Evolutionary conservation across 805 yeast genomes (phyloP).

Genomic region (Starmerella cellae): DNA sequence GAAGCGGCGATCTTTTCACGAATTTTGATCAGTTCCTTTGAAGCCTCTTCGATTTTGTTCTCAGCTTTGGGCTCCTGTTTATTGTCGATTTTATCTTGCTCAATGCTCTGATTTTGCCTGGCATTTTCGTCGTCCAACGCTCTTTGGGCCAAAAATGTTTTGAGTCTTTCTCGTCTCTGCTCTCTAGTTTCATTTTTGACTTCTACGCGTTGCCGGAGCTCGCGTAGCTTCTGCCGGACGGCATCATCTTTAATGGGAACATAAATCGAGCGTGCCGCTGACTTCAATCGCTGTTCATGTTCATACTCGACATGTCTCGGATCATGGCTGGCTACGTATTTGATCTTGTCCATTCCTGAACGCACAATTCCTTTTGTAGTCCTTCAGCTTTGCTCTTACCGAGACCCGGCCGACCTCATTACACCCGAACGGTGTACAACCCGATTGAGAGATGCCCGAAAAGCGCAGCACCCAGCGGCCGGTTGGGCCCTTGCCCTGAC

Average conservation of each 20-base stretch:
- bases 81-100: neutral
- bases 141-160: slow-evolving; percentile 29
- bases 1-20: neutral
- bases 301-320: slow-evolving; percentile 1
- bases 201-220: slow-evolving; percentile 44
- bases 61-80: too few relatives aligned
- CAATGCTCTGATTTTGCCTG: neutral
- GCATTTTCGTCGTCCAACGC: neutral
- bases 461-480: too few relatives aligned
- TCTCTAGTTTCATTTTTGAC: slow-evolving; percentile 46
- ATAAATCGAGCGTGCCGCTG: slow-evolving; percentile 19
- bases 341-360: slow-evolving; percentile 8
- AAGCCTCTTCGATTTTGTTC: neutral
- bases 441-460: too few relatives aligned
- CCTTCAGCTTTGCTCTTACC: too few relatives aligned
- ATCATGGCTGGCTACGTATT: slow-evolving; percentile 5
- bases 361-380: too few relatives aligned
- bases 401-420: too few relatives aligned
- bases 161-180: slow-evolving; percentile 49
- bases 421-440: too few relatives aligned
- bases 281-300: slow-evolving; percentile 2
- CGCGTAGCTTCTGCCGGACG: slow-evolving; percentile 39
- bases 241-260: slow-evolving; percentile 58
- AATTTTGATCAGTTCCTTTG: neutral
- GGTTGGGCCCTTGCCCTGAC: too few relatives aligned